Evolutionary conservation across 176 grass and related monocot genomes (phyloP).

Genomic region (Otatea glauca): DNA sequence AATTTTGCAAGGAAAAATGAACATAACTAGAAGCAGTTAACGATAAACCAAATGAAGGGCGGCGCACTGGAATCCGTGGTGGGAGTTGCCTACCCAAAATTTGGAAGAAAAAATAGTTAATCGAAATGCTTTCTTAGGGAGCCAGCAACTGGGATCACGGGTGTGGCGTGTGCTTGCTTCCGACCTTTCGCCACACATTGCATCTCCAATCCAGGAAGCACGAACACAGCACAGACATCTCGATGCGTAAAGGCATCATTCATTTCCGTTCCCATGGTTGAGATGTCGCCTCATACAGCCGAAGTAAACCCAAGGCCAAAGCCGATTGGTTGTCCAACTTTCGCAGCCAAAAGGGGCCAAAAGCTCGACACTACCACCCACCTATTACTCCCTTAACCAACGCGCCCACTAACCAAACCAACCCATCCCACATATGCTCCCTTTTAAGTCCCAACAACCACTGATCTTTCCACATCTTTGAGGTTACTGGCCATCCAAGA

Average conservation of each 20-base stretch:
- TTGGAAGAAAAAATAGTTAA: background rate
- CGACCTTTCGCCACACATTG: constrained; percentile 28
- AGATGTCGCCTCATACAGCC: constrained; percentile 34
- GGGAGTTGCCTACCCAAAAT: background rate
- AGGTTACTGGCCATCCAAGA: background rate
- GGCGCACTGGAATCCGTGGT: background rate
- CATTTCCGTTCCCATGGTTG: constrained; percentile 27
- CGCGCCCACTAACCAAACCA: background rate
- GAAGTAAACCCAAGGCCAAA: constrained; percentile 18
- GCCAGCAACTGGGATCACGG: constrained; percentile 37
- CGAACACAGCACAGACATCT: background rate
- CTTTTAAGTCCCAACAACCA: constrained; percentile 5
- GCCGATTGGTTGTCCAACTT: background rate
- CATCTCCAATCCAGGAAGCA: background rate
- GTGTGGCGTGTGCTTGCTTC: constrained; percentile 28
- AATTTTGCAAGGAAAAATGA: background rate
- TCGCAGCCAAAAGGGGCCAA: constrained; percentile 25
- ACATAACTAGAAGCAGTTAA: background rate
- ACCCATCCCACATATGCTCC: background rate
- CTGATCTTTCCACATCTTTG: background rate
- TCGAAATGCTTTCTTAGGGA: constrained; percentile 31
- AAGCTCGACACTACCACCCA: constrained; percentile 48
- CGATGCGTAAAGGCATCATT: background rate
- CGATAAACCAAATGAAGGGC: background rate
- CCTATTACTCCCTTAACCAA: constrained; percentile 15